Base-by-base conservation (phyloP, 2,329 filamentous ascomycete genomes). In the Fusarium secorum region DNA sequence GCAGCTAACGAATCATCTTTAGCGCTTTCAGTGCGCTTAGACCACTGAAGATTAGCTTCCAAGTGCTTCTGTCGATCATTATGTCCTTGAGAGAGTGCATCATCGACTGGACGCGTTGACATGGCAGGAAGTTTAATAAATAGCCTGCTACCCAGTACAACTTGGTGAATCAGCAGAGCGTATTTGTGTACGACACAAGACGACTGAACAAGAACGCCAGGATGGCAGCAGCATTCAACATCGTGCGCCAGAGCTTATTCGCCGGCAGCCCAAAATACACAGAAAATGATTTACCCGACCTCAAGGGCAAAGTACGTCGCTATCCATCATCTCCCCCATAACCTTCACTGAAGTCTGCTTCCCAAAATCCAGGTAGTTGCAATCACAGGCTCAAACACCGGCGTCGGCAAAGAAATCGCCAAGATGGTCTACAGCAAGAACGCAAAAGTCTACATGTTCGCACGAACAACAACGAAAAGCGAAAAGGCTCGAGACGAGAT, bases 281-380 rank as follows among this genome's bases (percentile, higher is more conserved):
- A 6, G 70, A 72, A 39, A 62, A 95, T 78, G 92, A 97, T 74
- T 85, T 97, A n/a, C 91, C 93, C 0, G 70, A 77, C 18, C 64
- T 76, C 14, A 44, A 60, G 5, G 75, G 64, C 53, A 77, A 77
- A 92, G 90, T 91, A 78, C 74, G 87, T 9, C 18, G 7, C 14
- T 1, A 5, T 22, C 51, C n/a, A 5, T 17, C 11, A 9, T 22
- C 11, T 1, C 14, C 11, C 11, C 24, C 3, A 51, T 10, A 44
- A 41, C 7, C 18, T 18, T 18, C 35, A n/a, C 20, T 45, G 44
- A 35, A n/a, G n/a, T 18, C 15, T 13, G 0, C 22, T n/a, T 4
- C 2, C 4, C 28, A 4, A 30, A 6, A 0, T 30, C 4, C 7
- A 59, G 79, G 84, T 88, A 26, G 84, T 82, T 77, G 83, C 89